Conservation (phyloP, 108 stramenopile species). For the Cyclotella choctawhatcheeana region DNA sequence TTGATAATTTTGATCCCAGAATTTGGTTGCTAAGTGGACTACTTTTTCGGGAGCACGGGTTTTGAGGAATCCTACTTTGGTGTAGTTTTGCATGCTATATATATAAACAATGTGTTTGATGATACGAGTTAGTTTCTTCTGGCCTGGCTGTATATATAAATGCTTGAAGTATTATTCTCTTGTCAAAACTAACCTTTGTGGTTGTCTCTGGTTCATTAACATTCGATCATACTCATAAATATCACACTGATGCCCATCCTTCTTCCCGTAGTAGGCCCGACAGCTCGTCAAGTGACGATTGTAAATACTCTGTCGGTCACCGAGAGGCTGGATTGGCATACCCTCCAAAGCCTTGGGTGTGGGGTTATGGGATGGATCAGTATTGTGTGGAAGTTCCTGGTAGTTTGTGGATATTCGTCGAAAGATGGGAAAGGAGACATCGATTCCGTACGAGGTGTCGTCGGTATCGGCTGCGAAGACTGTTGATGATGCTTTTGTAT, state of each 20-base stretch:
- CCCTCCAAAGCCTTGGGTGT: constrained; percentile 31
- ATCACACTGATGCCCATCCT: constrained; percentile 35
- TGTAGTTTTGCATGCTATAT: constrained; percentile 52
- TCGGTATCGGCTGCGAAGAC: background rate
- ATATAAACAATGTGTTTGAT: no score
- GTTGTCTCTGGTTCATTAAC: constrained; percentile 56
- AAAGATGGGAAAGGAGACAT: constrained; percentile 63
- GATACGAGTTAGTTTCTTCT: no score
- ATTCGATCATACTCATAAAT: constrained; percentile 62
- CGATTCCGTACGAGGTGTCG: constrained; percentile 49
- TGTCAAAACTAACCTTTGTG: constrained; percentile 19
- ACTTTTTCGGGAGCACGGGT: constrained; percentile 51
- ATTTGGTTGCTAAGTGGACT: constrained; percentile 38
- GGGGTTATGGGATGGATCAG: constrained; percentile 13
- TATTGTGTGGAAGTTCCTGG: constrained; percentile 49
- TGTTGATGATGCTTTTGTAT: no score
- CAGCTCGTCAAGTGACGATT: constrained; percentile 40
- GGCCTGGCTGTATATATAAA: background rate
- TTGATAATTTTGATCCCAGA: constrained; percentile 63
- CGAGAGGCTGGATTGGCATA: constrained; percentile 56
- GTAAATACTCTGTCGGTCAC: constrained; percentile 51
- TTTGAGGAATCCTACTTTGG: constrained; percentile 60
- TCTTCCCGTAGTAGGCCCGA: constrained; percentile 22
- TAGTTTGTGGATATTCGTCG: constrained; percentile 47
- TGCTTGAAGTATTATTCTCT: background rate